A percentile compares a stretch with the other conserved stretches of the same genome.
Evolutionary conservation across 2,329 filamentous ascomycete genomes (phyloP).

Genomic region (Trichophyton verrucosum): DNA sequence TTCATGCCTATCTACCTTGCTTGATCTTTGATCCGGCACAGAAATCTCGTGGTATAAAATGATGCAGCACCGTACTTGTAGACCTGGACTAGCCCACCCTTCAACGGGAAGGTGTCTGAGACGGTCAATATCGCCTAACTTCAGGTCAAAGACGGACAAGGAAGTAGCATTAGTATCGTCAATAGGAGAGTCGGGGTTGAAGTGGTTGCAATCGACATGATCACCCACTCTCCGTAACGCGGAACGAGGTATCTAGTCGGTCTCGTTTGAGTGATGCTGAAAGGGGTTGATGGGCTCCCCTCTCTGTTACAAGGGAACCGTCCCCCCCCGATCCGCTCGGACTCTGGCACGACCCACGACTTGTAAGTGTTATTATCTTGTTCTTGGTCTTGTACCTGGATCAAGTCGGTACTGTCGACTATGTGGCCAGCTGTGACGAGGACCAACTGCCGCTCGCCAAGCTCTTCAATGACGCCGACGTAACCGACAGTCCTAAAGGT

Average conservation of each 20-base stretch:
- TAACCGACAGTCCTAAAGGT: background rate
- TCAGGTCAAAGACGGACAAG: background rate
- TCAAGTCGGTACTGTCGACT: background rate
- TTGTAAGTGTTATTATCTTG: background rate
- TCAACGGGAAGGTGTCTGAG: background rate
- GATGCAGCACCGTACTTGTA: background rate
- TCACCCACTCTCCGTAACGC: background rate
- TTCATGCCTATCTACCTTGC: background rate
- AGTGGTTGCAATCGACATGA: background rate
- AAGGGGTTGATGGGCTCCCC: background rate
- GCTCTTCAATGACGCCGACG: background rate
- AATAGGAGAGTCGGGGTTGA: background rate
- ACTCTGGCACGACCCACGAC: background rate
- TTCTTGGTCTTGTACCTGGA: background rate
- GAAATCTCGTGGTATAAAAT: background rate
- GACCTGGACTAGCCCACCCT: background rate
- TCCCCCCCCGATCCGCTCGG: background rate
- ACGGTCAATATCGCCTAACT: background rate
- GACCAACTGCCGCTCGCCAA: background rate
- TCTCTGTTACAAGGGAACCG: background rate
- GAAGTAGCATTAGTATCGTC: background rate
- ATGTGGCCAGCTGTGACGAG: background rate
- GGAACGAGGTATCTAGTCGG: background rate
- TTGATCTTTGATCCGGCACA: background rate
- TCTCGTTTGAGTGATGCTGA: background rate